Percentiles rank a stretch among this genome's conserved stretches.
Conservation (phyloP, 495 filamentous ascomycete genomes). For the Lasiosphaeriaceae sp. region DNA sequence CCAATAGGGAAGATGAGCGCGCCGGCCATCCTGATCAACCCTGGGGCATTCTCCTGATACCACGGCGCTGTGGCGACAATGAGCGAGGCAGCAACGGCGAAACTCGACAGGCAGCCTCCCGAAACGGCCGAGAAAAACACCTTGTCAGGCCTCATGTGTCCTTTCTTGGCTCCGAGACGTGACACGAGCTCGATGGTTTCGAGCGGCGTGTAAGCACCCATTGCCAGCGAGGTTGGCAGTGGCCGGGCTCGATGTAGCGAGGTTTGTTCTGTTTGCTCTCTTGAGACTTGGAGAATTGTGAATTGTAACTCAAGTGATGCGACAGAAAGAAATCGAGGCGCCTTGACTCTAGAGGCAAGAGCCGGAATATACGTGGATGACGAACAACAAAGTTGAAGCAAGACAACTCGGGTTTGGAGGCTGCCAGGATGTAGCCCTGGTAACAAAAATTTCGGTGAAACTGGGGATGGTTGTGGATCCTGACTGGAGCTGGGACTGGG, state of each 20-base stretch:
- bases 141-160: slow-evolving; percentile 51
- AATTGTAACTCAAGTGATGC: too few relatives aligned
- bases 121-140: slow-evolving; percentile 53
- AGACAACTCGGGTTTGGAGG: too few relatives aligned
- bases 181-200: slow-evolving; percentile 47
- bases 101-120: slow-evolving; percentile 49
- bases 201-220: slow-evolving; percentile 36
- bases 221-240: not conserved
- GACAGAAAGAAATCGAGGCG: too few relatives aligned
- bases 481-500: too few relatives aligned
- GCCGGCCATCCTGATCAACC: slow-evolving; percentile 53
- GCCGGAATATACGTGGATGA: too few relatives aligned
- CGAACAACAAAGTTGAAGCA: too few relatives aligned
- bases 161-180: slow-evolving; percentile 45
- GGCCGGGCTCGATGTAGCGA: not conserved
- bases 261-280: too few relatives aligned
- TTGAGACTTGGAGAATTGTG: too few relatives aligned
- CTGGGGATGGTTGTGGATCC: too few relatives aligned
- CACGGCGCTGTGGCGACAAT: slow-evolving; percentile 53
- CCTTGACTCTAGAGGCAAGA: too few relatives aligned
- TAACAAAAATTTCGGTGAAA: too few relatives aligned
- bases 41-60: slow-evolving; percentile 58
- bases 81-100: slow-evolving; percentile 50
- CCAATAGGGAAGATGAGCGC: slow-evolving; percentile 58
- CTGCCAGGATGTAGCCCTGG: too few relatives aligned